Evolutionary conservation across 2,329 filamentous ascomycete genomes (phyloP).

Genomic region (Plenodomus tracheiphilus): DNA sequence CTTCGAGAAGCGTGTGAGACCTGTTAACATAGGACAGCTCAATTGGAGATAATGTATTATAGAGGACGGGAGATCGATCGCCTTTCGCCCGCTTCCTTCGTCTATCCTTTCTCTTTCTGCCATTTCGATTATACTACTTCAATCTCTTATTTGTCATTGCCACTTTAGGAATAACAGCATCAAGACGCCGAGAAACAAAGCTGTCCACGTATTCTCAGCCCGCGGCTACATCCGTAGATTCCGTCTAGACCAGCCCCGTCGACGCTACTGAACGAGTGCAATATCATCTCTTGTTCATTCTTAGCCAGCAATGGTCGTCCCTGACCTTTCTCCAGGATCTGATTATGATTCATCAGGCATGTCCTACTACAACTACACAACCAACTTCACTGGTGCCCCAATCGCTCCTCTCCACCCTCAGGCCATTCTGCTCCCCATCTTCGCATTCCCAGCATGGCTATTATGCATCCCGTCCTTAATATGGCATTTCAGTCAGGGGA

Average conservation of each 20-base stretch:
- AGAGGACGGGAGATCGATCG: not conserved
- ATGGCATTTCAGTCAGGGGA: constrained; percentile 64
- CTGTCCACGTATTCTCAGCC: not conserved
- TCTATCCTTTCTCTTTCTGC: not conserved
- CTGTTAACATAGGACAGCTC: constrained; percentile 10
- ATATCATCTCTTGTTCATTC: not conserved
- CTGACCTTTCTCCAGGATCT: not conserved
- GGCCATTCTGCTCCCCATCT: constrained; percentile 51
- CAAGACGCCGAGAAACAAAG: not conserved
- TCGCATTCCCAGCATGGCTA: constrained; percentile 56
- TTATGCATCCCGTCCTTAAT: constrained; percentile 61
- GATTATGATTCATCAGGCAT: not conserved
- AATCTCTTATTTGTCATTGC: not conserved
- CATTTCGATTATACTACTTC: not conserved
- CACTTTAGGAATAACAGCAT: constrained; percentile 3
- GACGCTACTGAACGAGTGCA: not conserved
- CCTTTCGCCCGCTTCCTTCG: not conserved
- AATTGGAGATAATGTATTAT: not conserved
- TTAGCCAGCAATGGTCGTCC: not conserved
- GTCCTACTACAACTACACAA: not conserved
- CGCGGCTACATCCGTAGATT: not conserved
- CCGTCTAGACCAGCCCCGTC: not conserved
- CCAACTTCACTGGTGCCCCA: not conserved
- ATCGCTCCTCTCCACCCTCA: constrained; percentile 31
- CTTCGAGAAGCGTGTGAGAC: constrained; percentile 13